Percentiles rank a stretch among this genome's conserved stretches.
phyloP scores from a whole-genome alignment of 129 eudicot genomes.

The Kitagawia praeruptora region DNA sequence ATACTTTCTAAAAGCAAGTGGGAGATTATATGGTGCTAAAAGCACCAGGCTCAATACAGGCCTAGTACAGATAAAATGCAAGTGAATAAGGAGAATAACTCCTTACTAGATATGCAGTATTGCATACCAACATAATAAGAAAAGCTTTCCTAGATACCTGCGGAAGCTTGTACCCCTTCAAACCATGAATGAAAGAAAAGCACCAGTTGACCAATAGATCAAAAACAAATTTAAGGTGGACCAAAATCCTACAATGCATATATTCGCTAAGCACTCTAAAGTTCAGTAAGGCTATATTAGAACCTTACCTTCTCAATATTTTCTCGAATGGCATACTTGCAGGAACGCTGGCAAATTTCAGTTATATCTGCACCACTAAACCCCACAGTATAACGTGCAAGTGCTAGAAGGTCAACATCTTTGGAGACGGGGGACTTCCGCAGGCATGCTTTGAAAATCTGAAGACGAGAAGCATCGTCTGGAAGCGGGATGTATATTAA shows the following conservation, averaged over 20 bases:
- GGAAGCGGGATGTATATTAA: conserved; percentile 67
- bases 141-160: background rate
- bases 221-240: background rate
- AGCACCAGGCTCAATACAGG: background rate
- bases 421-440: conserved; percentile 60
- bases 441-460: conserved; percentile 63
- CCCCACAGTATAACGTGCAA: conserved; percentile 71
- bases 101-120: background rate
- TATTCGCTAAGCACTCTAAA: background rate
- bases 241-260: background rate
- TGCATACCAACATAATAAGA: background rate
- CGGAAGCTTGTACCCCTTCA: background rate
- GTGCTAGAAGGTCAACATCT: conserved; percentile 52
- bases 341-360: conserved; percentile 70
- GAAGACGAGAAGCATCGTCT: conserved; percentile 63
- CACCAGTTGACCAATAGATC: background rate
- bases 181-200: background rate
- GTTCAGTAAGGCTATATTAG: background rate
- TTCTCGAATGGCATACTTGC: conserved; percentile 77
- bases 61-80: background rate
- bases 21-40: background rate
- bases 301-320: conserved; percentile 53
- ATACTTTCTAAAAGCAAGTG: background rate
- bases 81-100: background rate
- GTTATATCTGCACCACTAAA: conserved; percentile 83